These are phyloP conservation scores for Hypoxylon lienhwacheense DNA, from an alignment of 495 filamentous ascomycete genomes.

Conservation along the genomic window DNA sequence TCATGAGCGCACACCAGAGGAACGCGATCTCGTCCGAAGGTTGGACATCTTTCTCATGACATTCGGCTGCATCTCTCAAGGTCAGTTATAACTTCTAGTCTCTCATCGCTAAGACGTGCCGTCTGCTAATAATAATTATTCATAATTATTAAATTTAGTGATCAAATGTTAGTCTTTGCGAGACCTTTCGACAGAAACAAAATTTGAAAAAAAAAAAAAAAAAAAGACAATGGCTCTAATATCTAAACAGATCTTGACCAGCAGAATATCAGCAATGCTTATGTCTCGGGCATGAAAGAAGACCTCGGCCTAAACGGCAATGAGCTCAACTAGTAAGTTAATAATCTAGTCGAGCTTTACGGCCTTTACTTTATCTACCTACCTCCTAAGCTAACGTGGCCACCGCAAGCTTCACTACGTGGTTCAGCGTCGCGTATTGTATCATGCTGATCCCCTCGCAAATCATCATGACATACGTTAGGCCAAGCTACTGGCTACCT, in stretches of 20 bases:
- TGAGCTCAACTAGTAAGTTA: slow-evolving; percentile 43
- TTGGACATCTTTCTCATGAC: slow-evolving; percentile 47
- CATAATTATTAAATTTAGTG: slow-evolving; percentile 22
- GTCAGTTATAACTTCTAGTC: slow-evolving; percentile 28
- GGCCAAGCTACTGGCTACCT: slow-evolving; percentile 45
- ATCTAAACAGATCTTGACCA: slow-evolving; percentile 42
- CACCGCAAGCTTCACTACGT: slow-evolving; percentile 53
- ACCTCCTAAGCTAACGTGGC: neutral
- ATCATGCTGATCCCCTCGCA: slow-evolving; percentile 54
- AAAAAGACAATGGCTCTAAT: slow-evolving; percentile 1
- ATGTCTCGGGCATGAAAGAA: slow-evolving; percentile 50
- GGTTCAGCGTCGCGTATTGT: slow-evolving; percentile 50
- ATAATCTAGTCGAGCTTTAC: too few relatives aligned
- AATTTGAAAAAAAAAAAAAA: neutral
- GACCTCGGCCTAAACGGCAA: slow-evolving; percentile 45
- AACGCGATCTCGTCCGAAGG: slow-evolving; percentile 44
- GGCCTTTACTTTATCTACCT: too few relatives aligned
- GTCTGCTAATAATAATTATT: slow-evolving; percentile 11
- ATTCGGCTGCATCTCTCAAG: slow-evolving; percentile 48
- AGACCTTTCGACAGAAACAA: too few relatives aligned
- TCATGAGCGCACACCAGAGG: slow-evolving; percentile 38
- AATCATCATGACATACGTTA: slow-evolving; percentile 54
- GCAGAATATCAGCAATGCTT: slow-evolving; percentile 49
- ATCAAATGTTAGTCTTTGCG: slow-evolving; percentile 40
- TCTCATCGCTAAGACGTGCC: neutral